Base-by-base conservation (phyloP, 192 early-diverging fungal genomes). In the Backusella liffmaniae region DNA sequence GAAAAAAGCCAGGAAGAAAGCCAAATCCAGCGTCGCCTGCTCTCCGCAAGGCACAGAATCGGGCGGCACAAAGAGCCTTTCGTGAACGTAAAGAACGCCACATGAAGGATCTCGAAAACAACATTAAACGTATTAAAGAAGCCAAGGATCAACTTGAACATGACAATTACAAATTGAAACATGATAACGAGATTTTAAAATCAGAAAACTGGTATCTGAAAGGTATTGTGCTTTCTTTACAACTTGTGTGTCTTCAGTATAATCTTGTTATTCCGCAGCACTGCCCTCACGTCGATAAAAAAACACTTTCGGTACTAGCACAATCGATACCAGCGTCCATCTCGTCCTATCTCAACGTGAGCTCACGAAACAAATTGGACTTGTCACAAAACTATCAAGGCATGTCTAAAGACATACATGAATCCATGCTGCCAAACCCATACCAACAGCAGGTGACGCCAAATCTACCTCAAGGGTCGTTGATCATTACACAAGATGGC, bases 61-160 rank as follows among this genome's bases (percentile, higher is more conserved):
- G 95, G n/a, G 92, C 93, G 2, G 95, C 95, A 0, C 95, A 96
- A 82, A 86, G 93, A 29, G 94, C 93, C 5, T 95, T 96, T 77
- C 88, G 95, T 68, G 94, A 97, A 80, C 87, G 95, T 68, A 94
- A 93, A 73, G 91, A 95, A 77, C 87, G 88, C 66, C 93, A 96
- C 74, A 84, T 96, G 35, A 83, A 89, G 67, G 87, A 91, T 29
- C 86, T 97, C 0, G 95, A 97, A 82, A 87, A 83, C 49, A 84
- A 88, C 53, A 91, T 93, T 59, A 87, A 88, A 76, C 85, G 88
- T 44, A 82, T 95, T 42, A 84, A 88, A 23, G 88, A 90, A 37
- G 80, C 82, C 16, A 83, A 86, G 34, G 83, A 90, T 56, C 82
- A 82, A 59, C 82, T 86, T 2, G 51, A 34, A 0, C 79, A 78